These are phyloP conservation scores for Pilatotrama ljubarskyi DNA, from an alignment of 768 basidiomycete species.

Conservation along the genomic window DNA sequence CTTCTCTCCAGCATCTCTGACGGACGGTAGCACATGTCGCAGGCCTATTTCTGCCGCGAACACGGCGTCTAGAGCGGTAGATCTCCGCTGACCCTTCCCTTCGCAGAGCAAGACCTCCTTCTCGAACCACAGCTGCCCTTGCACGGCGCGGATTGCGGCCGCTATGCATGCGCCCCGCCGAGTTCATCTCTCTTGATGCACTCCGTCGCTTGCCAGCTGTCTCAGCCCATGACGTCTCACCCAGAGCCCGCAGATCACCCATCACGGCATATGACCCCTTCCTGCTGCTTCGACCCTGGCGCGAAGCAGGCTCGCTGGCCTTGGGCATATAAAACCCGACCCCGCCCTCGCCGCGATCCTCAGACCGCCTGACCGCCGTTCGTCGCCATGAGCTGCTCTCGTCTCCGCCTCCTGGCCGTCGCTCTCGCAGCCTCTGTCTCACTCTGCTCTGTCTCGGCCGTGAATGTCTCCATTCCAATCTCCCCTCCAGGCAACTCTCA, in stretches of 20 bases:
- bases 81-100: background rate
- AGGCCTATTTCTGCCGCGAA: constrained; percentile 1
- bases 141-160: constrained; percentile 1
- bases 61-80: background rate
- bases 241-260: background rate
- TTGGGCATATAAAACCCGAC: background rate
- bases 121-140: background rate
- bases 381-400: background rate
- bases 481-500: constrained; percentile 38
- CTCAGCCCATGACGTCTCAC: background rate
- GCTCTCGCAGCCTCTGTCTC: background rate
- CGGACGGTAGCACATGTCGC: background rate
- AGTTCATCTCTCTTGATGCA: background rate
- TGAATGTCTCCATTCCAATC: constrained; percentile 43
- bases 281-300: background rate
- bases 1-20: background rate
- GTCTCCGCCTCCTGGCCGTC: background rate
- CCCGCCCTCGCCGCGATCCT: background rate
- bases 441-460: constrained; percentile 4
- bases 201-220: constrained; percentile 3
- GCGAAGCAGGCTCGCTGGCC: background rate
- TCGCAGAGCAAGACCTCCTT: background rate
- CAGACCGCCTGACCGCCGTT: background rate
- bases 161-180: background rate
- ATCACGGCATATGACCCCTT: constrained; percentile 8